Base-by-base conservation (phyloP, 1,284 basidiomycete species). In the Porogramme epimiltina region DNA sequence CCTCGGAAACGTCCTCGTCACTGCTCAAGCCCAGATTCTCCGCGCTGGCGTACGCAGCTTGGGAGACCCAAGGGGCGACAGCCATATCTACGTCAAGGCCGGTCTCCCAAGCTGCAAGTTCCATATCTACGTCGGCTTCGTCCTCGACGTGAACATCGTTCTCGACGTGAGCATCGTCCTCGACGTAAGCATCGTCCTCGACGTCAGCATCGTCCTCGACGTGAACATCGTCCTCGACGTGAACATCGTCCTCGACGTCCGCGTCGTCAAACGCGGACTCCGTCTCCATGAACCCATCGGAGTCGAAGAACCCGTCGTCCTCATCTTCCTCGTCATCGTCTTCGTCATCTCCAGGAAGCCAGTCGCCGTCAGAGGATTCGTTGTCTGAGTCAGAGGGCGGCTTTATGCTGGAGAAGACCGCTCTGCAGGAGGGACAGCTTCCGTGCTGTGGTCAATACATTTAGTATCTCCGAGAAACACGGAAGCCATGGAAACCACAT, bases 291-390 rank as follows among this genome's bases (percentile, higher is more conserved):
- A 70, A 60, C 18, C 65, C 73, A 47, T 81, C 81, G 44, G 54
- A 53, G 49, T 77, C 77, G 41, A 67, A 53, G 58, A 69, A 65
- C 16, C 57, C 60, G 25, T 62, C 61, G 34, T 83, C 81, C 37
- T 80, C 79, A 24, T 77, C 74, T 52, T 79, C 77, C 24, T 52
- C 44, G 18, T 45, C 44, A 19, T 66, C 66, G 16, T 66, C 66
- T 24, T 71, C 68, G 34, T 84, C 79, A 9, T 78, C 74, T 2
- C 74, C 72, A 1, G 84, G 84, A 15, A 86, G 65, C 60, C 85
- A 87, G 66, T 87, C 84, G 15, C 78, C 84, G 61, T 86, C 84
- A 2, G 81, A 82, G 2, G 81, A 84, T 59, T 86, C 85, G 59
- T 80, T 75, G 56, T 85, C 83, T 13, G 77, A 78, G 25, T 83